phyloP scores from a whole-genome alignment of 805 yeast genomes.

The Kodamaea kaohsiungensis region DNA sequence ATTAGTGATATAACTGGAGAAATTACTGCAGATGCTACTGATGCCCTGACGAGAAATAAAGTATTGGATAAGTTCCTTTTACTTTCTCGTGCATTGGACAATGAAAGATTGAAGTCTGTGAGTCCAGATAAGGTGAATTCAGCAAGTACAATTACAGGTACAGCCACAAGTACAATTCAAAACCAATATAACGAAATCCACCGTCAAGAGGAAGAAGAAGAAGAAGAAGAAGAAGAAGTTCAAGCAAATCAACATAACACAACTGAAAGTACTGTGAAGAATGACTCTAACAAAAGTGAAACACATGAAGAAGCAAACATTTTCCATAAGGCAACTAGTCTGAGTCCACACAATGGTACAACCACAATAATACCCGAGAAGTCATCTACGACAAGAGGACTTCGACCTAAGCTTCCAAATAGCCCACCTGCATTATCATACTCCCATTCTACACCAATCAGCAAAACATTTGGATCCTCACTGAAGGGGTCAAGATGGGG shows the following conservation, averaged over 20 bases:
- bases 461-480: neutral
- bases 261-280: constrained; percentile 6
- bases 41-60: neutral
- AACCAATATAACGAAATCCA: no score
- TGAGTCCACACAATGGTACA: constrained; percentile 10
- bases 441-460: constrained; percentile 29
- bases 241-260: neutral
- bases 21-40: neutral
- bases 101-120: neutral
- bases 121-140: neutral
- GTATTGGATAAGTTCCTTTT: constrained; percentile 5
- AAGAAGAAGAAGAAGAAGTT: neutral
- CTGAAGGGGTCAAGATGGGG: constrained; percentile 4
- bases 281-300: neutral
- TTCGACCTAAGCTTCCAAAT: constrained; percentile 9
- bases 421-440: constrained; percentile 16
- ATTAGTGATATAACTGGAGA: neutral
- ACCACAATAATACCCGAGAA: constrained; percentile 10
- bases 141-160: no score
- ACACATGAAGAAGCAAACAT: neutral
- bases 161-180: neutral
- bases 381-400: neutral
- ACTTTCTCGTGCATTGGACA: constrained; percentile 6
- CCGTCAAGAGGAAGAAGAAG: no score
- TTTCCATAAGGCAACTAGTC: neutral